Conservation (phyloP, 805 yeast species). For the Kluyveromyces wickerhamii region DNA sequence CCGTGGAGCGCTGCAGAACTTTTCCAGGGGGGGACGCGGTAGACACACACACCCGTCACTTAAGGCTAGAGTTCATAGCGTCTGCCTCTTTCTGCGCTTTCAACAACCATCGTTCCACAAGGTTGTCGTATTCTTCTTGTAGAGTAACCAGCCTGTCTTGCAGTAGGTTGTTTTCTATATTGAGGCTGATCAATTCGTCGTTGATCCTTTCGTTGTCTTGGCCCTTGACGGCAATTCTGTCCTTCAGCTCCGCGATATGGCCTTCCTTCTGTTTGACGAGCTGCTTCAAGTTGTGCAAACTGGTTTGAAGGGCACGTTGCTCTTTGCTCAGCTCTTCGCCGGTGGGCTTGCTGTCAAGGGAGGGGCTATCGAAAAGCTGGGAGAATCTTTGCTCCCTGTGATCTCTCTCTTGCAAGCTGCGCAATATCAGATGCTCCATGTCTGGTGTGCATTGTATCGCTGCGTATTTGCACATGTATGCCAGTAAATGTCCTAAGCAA, state of each 20-base stretch:
- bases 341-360: neutral
- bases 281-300: constrained; percentile 10
- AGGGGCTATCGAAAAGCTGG: constrained; percentile 14
- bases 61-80: constrained; percentile 39
- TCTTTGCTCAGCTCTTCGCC: neutral
- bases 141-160: constrained; percentile 31
- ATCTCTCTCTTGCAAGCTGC: constrained; percentile 15
- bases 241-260: constrained; percentile 23
- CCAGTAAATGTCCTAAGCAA: too few relatives aligned
- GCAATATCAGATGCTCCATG: constrained; percentile 13
- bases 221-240: constrained; percentile 37
- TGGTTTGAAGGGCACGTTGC: neutral
- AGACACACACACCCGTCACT: too few relatives aligned
- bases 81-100: constrained; percentile 55
- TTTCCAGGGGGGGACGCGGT: too few relatives aligned
- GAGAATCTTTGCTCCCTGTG: constrained; percentile 14
- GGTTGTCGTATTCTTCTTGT: constrained; percentile 40
- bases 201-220: constrained; percentile 51
- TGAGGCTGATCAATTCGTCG: constrained; percentile 56
- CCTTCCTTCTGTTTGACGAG: constrained; percentile 15
- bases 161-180: constrained; percentile 44
- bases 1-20: too few relatives aligned
- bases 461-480: too few relatives aligned
- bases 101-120: constrained; percentile 53
- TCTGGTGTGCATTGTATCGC: too few relatives aligned